A percentile compares a stretch with the other conserved stretches of the same genome.
Evolutionary conservation across 192 early-diverging fungal genomes (phyloP).

Genomic region (Blastocladiella britannica): DNA sequence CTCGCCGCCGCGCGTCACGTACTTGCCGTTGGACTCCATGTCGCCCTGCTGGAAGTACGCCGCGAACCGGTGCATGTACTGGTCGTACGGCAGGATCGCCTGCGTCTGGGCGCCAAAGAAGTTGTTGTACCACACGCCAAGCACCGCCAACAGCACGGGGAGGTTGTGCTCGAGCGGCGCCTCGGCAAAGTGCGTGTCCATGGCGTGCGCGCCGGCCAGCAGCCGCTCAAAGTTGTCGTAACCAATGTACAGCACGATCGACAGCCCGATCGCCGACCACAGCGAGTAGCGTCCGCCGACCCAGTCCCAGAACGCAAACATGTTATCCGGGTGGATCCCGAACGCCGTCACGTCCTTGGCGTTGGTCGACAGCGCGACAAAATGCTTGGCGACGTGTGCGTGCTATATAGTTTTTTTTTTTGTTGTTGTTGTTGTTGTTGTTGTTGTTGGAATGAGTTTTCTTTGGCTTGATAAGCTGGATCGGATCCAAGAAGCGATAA

Average conservation of each 20-base stretch:
- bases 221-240: constrained; percentile 85
- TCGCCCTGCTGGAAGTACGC: constrained; percentile 98
- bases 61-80: constrained; percentile 93
- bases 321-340: constrained; percentile 87
- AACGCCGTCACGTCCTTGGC: constrained; percentile 66
- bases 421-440: no score
- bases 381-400: constrained; percentile 91
- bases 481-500: neutral
- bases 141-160: constrained; percentile 65
- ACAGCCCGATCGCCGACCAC: constrained; percentile 98
- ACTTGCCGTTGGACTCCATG: constrained; percentile 99
- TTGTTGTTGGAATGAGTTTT: no score
- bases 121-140: constrained; percentile 98
- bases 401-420: constrained; percentile 20
- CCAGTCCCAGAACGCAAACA: constrained; percentile 99
- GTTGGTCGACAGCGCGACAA: constrained; percentile 95
- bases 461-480: no score
- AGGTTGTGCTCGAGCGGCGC: constrained; percentile 84
- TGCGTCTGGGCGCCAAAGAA: constrained; percentile 86
- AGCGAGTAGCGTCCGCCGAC: constrained; percentile 96
- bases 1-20: constrained; percentile 59
- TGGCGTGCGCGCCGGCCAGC: constrained; percentile 75
- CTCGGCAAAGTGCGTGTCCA: constrained; percentile 88
- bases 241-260: constrained; percentile 86
- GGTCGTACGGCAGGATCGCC: constrained; percentile 94